Evolutionary conservation across 441 rosid species (phyloP), one percentile per base, ranked within the genome.

Genomic region (Theobroma grandiflorum): DNA sequence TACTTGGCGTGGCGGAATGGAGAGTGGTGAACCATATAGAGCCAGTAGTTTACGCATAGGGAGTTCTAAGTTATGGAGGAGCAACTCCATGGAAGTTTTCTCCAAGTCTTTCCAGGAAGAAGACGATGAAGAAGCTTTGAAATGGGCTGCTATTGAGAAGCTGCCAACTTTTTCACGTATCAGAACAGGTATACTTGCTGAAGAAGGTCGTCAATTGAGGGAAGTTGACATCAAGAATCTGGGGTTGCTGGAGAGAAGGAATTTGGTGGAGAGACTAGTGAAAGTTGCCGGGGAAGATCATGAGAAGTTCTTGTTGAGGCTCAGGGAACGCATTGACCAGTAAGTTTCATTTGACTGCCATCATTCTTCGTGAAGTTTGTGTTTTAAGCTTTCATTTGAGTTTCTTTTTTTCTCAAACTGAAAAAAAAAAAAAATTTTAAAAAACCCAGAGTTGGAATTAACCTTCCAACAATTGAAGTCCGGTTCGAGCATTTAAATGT

Each of bases 101-200:
- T 84, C 93, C 2, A 86, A 73, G 78, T 86, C 93, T 11, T 87
- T 84, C 10, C 64, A 45, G 14, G 89, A 73, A 16, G 86, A 87
- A 74, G 91, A 87, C 2, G 89, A 90, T 67, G 93, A 91, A 74
- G 93, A 87, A 81, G 95, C 90, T 37, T 81, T 91, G 26, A 88
- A 77, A 68, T 91, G 93, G 95, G 95, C 93, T 52, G 95, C 93
- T 16, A n/a, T 91, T 20, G 93, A 91, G 82, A 91, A 79, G 78
- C 82, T 91, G 59, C 95, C 95, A 0, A 88, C 95, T 0, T 85
- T 79, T 82, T 47, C 81, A 74, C 88, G 92, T 63, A 31, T 88
- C 3, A 83, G 76, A 62, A 89, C 89, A 82, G 93, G 90, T 14
- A 77, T 91, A 33, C 82, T 91, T 2, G 74, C 81, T 42, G 88